Evolutionary conservation across 495 filamentous ascomycete species (phyloP), one percentile per base, ranked within the genome.

Genomic region (Parachaetomium inaequale): DNA sequence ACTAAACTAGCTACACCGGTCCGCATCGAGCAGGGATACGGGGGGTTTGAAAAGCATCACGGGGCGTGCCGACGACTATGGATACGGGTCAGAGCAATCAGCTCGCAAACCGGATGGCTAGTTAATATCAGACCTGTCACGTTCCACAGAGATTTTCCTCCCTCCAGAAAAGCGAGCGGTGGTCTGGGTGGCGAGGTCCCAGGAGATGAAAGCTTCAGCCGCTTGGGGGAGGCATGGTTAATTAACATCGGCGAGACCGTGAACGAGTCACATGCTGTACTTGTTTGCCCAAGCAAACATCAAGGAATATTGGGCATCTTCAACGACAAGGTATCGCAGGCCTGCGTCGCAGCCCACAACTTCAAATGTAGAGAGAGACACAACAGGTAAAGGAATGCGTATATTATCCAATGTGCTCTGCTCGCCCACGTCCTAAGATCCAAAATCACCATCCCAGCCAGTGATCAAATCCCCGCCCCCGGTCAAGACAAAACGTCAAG

Each of bases 211-310:
- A n/a, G n/a, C n/a, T n/a, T n/a, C n/a, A n/a, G n/a, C n/a, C n/a
- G n/a, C n/a, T n/a, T n/a, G n/a, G n/a, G n/a, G n/a, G n/a, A n/a
- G n/a, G n/a, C n/a, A n/a, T n/a, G n/a, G n/a, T n/a, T n/a, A n/a
- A n/a, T n/a, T n/a, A n/a, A n/a, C n/a, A n/a, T n/a, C n/a, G n/a
- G n/a, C n/a, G n/a, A 40, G 10, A 15, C 36, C 12, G 17, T 40
- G 36, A 15, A 17, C 1, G 12, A 29, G 26, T 52, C 49, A 52
- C 49, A 52, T 52, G 49, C 28, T 19, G 5, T 28, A 7, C 11
- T 52, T 52, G 49, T 52, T 52, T 52, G 49, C 29, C 15, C 10
- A 17, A 52, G 49, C 49, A 52, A 52, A 52, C 49, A 31, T 52
- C 17, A n/a, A n/a, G n/a, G n/a, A n/a, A n/a, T n/a, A n/a, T n/a